Conservation (phyloP, 75 land plant genomes). For the Chamaecyparis obtusa region DNA sequence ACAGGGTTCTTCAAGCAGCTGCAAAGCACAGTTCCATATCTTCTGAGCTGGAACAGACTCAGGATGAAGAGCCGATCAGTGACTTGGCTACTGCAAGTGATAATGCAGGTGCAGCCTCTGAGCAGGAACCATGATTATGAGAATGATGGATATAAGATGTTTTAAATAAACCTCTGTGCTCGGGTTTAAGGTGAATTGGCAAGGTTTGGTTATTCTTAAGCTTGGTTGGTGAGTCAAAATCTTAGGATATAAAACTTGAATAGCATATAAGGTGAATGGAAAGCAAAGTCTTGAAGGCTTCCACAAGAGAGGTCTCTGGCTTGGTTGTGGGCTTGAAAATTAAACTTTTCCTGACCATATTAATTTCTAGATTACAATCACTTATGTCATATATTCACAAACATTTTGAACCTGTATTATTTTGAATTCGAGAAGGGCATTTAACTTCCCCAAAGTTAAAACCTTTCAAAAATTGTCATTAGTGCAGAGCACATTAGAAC, state of each 20-base stretch:
- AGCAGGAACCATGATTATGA: background rate
- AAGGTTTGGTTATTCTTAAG: background rate
- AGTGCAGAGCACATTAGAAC: background rate
- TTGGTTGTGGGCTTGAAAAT: background rate
- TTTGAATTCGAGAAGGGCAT: background rate
- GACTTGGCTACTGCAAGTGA: background rate
- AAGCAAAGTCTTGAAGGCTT: background rate
- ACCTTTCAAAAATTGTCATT: background rate
- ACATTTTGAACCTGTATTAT: background rate
- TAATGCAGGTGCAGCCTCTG: background rate
- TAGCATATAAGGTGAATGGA: background rate
- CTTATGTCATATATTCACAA: background rate
- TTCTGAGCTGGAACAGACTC: conserved; percentile 42
- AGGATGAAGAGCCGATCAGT: conserved; percentile 12
- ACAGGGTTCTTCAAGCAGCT: conserved; percentile 91
- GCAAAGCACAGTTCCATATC: conserved; percentile 93
- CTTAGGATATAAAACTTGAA: background rate
- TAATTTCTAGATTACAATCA: background rate
- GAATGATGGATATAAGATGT: background rate
- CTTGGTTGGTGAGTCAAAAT: background rate
- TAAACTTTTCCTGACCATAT: background rate
- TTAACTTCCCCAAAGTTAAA: background rate
- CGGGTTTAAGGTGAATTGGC: background rate
- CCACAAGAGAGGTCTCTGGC: background rate
- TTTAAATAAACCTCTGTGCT: background rate